phyloP scores from a whole-genome alignment of 805 yeast species.

The Candida maesae region DNA sequence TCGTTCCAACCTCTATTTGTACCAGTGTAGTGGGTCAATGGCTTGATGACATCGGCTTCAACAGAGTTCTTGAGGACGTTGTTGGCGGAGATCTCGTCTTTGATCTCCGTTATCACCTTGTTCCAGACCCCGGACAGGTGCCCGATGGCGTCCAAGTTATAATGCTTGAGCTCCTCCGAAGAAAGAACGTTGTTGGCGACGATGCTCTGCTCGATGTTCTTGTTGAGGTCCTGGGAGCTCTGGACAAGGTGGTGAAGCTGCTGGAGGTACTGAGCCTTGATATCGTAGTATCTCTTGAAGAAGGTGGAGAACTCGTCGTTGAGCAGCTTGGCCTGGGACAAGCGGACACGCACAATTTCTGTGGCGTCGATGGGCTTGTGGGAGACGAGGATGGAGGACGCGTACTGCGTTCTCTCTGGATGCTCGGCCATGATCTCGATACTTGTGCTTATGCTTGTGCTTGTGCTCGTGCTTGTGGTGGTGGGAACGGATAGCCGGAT shows the following conservation, averaged over 20 bases:
- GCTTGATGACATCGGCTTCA: slow-evolving; percentile 52
- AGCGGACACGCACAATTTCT: slow-evolving; percentile 54
- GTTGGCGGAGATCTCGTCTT: slow-evolving; percentile 46
- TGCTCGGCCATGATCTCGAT: slow-evolving; percentile 7
- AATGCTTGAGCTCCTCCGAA: slow-evolving; percentile 44
- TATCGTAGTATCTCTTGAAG: slow-evolving; percentile 41
- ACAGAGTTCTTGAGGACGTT: slow-evolving; percentile 44
- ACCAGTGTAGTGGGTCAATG: slow-evolving; percentile 49
- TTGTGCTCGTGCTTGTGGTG: not conserved
- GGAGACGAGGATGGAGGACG: slow-evolving; percentile 37
- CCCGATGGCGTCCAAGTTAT: slow-evolving; percentile 46
- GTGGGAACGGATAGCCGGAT: too few species aligned
- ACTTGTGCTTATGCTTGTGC: not conserved
- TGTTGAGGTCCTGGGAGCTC: slow-evolving; percentile 30
- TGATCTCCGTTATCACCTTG: slow-evolving; percentile 37
- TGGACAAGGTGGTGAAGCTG: slow-evolving; percentile 22
- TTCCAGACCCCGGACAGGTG: slow-evolving; percentile 42
- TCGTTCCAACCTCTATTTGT: slow-evolving; percentile 54
- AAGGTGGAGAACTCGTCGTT: slow-evolving; percentile 61
- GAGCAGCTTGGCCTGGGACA: slow-evolving; percentile 48
- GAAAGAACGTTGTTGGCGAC: slow-evolving; percentile 38
- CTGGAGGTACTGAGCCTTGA: slow-evolving; percentile 22
- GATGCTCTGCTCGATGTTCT: slow-evolving; percentile 31
- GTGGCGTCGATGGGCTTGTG: slow-evolving; percentile 57
- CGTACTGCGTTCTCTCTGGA: slow-evolving; percentile 33